Conservation (phyloP, 176 grass and related monocot species). For the Leersia perrieri region DNA sequence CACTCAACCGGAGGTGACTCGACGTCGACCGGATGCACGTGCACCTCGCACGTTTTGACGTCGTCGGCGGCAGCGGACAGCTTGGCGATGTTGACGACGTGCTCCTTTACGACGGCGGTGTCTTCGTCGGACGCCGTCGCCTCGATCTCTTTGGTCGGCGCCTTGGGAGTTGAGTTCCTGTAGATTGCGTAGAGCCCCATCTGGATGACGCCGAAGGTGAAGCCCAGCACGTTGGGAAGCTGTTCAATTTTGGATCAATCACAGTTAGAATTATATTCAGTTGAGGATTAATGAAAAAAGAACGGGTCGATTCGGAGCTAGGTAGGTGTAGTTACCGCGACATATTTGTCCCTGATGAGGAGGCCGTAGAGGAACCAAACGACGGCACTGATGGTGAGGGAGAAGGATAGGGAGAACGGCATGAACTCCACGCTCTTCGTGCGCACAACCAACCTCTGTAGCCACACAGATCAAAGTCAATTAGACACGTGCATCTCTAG, state of each 20-base stretch:
- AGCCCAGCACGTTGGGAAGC: slow-evolving; percentile 68
- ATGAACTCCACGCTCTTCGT: slow-evolving; percentile 88
- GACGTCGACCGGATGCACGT: slow-evolving; percentile 18
- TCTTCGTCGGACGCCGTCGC: not conserved
- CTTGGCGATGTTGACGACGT: slow-evolving; percentile 38
- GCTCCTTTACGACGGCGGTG: slow-evolving; percentile 14
- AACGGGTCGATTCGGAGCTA: not conserved
- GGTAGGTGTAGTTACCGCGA: slow-evolving; percentile 63
- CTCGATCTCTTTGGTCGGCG: not conserved
- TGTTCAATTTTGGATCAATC: not conserved
- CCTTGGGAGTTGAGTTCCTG: not conserved
- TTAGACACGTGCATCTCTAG: too few relatives aligned
- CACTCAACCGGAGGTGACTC: not conserved
- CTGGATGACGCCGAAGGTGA: slow-evolving; percentile 55
- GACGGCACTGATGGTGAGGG: slow-evolving; percentile 65
- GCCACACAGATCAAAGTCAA: not conserved
- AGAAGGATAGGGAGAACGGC: slow-evolving; percentile 82
- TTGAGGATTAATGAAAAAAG: not conserved
- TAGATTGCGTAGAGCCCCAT: slow-evolving; percentile 60
- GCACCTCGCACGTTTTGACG: slow-evolving; percentile 15
- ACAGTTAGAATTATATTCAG: not conserved
- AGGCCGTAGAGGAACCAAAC: slow-evolving; percentile 87
- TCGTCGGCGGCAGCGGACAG: not conserved
- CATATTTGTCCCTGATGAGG: slow-evolving; percentile 75
- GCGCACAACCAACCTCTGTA: slow-evolving; percentile 74